These are phyloP conservation scores for Pascua sp. DNA, from an alignment of 1,284 basidiomycete genomes.

Conservation along the genomic window DNA sequence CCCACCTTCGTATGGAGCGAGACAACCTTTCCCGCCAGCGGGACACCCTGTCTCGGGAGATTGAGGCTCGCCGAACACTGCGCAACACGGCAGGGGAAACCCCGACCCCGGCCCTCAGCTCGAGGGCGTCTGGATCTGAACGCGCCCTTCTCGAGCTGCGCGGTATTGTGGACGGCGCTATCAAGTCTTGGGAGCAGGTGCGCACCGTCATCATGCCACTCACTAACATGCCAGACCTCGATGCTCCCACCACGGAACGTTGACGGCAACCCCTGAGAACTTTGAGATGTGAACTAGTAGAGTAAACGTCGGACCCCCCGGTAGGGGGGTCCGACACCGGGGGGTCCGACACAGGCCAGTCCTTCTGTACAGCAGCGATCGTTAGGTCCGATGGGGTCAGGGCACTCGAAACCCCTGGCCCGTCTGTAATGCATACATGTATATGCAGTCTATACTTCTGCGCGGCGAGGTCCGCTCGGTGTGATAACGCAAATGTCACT, in stretches of 20 bases:
- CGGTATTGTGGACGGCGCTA: slow-evolving; percentile 38
- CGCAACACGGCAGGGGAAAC: slow-evolving; percentile 10
- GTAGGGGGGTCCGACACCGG: too few relatives aligned
- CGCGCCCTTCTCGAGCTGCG: slow-evolving; percentile 40
- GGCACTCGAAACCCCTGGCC: too few relatives aligned
- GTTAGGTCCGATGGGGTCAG: too few relatives aligned
- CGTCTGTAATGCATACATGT: slow-evolving; percentile 4
- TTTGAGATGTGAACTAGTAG: too few relatives aligned
- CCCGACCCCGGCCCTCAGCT: background rate
- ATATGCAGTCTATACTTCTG: slow-evolving; percentile 14
- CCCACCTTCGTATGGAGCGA: slow-evolving; percentile 28
- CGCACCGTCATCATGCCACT: slow-evolving; percentile 4
- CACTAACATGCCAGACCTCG: background rate
- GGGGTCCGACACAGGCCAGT: too few relatives aligned
- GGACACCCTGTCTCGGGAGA: slow-evolving; percentile 26
- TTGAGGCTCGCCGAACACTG: slow-evolving; percentile 23
- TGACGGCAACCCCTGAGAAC: too few relatives aligned
- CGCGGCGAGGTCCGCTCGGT: too few relatives aligned
- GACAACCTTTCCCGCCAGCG: slow-evolving; percentile 27
- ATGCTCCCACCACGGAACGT: background rate
- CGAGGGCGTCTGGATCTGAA: slow-evolving; percentile 25
- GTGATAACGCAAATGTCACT: slow-evolving; percentile 3
- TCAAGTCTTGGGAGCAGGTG: slow-evolving; percentile 39
- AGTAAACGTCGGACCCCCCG: too few relatives aligned
- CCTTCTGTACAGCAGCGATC: too few relatives aligned